phyloP scores from a whole-genome alignment of 768 basidiomycete genomes.

The Candolleomyces aberdarensis region DNA sequence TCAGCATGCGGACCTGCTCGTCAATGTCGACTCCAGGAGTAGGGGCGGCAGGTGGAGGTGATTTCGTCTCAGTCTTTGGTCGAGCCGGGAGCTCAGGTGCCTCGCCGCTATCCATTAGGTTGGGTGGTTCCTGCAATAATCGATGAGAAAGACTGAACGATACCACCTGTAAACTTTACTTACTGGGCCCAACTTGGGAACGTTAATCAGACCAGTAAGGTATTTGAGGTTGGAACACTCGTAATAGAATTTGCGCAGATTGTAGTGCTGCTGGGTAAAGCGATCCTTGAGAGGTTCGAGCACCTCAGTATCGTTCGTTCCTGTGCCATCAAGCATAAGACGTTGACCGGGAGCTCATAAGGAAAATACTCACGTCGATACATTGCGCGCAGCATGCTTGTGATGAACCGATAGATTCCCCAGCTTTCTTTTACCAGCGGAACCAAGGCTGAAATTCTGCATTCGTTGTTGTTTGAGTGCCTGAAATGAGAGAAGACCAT shows the following conservation, averaged over 20 bases:
- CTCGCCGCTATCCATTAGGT: conserved; percentile 76
- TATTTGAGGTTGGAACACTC: conserved; percentile 99
- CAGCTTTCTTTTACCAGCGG: conserved; percentile 99
- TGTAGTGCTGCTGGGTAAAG: conserved; percentile 89
- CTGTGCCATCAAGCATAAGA: conserved; percentile 33
- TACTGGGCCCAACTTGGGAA: conserved; percentile 93
- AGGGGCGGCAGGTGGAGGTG: conserved; percentile 63
- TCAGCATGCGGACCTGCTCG: conserved; percentile 92
- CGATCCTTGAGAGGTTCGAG: conserved; percentile 86
- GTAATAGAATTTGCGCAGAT: conserved; percentile 96
- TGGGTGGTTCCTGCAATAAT: conserved; percentile 83
- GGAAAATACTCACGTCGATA: conserved; percentile 65
- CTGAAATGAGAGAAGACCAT: conserved; percentile 95
- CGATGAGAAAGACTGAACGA: background rate
- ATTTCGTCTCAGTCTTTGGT: conserved; percentile 56
- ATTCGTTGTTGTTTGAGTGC: conserved; percentile 91
- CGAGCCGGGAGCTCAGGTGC: conserved; percentile 88
- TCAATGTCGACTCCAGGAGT: conserved; percentile 70
- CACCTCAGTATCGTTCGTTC: conserved; percentile 85
- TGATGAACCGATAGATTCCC: conserved; percentile 98
- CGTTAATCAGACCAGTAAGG: conserved; percentile 94
- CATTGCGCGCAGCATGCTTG: conserved; percentile 98
- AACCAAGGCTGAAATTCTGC: conserved; percentile 92
- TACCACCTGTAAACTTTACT: conserved; percentile 15
- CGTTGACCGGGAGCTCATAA: conserved; percentile 6